phyloP scores from a whole-genome alignment of 116 monocot genomes.

The Papilionanthe hybrid region DNA sequence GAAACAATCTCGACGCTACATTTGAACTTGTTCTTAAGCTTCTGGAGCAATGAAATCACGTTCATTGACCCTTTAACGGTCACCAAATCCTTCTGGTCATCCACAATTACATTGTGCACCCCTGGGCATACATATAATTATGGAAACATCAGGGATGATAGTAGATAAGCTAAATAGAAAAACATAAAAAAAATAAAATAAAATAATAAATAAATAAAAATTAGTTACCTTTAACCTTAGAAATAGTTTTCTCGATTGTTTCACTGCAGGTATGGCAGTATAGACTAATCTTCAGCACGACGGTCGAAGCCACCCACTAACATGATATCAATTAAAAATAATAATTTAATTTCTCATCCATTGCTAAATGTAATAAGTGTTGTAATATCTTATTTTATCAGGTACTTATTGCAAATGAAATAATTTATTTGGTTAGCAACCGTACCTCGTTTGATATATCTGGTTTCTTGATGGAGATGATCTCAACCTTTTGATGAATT shows the following conservation, averaged over 20 bases:
- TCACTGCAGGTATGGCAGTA: conserved; percentile 17
- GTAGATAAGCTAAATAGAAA: no score
- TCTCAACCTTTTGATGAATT: conserved; percentile 45
- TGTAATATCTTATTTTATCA: no score
- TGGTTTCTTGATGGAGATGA: conserved; percentile 37
- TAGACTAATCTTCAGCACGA: conserved; percentile 18
- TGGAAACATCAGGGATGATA: no score
- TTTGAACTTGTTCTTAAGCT: conserved; percentile 15
- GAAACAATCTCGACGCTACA: conserved; percentile 16
- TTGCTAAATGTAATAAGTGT: no score
- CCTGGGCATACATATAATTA: no score
- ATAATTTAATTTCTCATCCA: neutral
- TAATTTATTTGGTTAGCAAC: neutral
- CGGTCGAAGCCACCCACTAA: conserved; percentile 7
- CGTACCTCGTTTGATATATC: conserved; percentile 38
- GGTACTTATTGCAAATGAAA: neutral
- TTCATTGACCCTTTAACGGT: conserved; percentile 30
- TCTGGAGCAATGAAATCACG: conserved; percentile 6
- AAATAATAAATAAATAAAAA: neutral
- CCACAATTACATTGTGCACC: no score
- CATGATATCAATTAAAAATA: neutral
- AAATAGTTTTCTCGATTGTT: conserved; percentile 10
- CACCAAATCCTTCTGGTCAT: conserved; percentile 24
- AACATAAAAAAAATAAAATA: neutral
- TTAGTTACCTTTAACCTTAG: conserved; percentile 10